phyloP scores from a whole-genome alignment of 192 early-diverging fungal genomes.

The Ambispora gerdemannii region DNA sequence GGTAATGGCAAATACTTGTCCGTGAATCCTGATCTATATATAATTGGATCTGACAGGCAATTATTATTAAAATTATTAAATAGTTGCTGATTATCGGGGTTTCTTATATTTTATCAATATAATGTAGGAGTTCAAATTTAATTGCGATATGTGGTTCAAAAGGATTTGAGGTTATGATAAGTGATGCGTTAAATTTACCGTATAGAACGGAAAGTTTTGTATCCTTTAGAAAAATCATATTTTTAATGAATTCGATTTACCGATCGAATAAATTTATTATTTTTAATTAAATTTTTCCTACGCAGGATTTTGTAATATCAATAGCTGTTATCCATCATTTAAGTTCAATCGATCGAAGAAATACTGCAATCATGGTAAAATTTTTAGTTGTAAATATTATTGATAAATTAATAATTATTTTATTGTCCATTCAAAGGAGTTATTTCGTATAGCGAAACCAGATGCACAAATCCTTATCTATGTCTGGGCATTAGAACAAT shows the following conservation, averaged over 20 bases:
- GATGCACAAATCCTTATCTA: constrained; percentile 78
- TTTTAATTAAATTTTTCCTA: too few relatives aligned
- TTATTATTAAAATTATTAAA: constrained; percentile 12
- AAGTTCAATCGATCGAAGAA: constrained; percentile 69
- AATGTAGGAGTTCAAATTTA: constrained; percentile 66
- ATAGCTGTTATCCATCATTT: constrained; percentile 98
- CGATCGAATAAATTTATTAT: too few relatives aligned
- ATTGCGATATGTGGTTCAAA: constrained; percentile 70
- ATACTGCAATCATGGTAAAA: constrained; percentile 65
- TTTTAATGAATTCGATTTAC: too few relatives aligned
- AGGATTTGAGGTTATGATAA: constrained; percentile 77
- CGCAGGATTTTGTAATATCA: constrained; percentile 87
- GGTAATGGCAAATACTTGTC: constrained; percentile 98
- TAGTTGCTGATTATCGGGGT: too few relatives aligned
- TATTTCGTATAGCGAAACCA: constrained; percentile 68
- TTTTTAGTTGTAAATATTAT: too few relatives aligned
- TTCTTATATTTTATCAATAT: neutral
- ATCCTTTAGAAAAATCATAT: too few relatives aligned
- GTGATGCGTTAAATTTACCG: constrained; percentile 76
- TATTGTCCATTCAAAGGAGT: constrained; percentile 58
- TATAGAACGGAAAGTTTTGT: constrained; percentile 71
- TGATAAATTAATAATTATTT: constrained; percentile 32
- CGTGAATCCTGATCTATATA: constrained; percentile 76
- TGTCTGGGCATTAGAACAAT: constrained; percentile 97
- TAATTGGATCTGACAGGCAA: constrained; percentile 84